phyloP scores from a whole-genome alignment of 306 rosid genomes.

The Urtica urens region DNA sequence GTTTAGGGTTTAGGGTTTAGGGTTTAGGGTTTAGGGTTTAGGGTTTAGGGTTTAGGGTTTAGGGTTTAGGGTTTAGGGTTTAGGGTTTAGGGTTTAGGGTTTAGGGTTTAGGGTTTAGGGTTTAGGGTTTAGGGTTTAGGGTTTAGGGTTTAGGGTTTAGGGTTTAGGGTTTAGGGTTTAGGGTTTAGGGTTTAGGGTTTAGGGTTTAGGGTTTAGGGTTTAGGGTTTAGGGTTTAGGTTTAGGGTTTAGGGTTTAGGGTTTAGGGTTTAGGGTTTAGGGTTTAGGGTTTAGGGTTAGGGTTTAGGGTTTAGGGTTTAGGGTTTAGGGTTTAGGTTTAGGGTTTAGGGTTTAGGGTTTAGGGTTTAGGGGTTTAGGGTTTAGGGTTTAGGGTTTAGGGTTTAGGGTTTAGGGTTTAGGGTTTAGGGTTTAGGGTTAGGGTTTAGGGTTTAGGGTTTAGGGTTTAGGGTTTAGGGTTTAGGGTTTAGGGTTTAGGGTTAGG shows the following conservation, averaged over 20 bases:
- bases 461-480: conserved; percentile 11
- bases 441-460: conserved; percentile 12
- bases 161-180: conserved; percentile 3
- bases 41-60: conserved; percentile 14
- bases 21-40: conserved; percentile 15
- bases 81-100: conserved; percentile 12
- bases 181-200: conserved; percentile 8
- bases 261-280: conserved; percentile 18
- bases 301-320: conserved; percentile 5
- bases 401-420: conserved; percentile 15
- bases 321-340: conserved; percentile 11
- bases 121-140: conserved; percentile 7
- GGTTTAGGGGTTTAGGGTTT: conserved; percentile 14
- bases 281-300: conserved; percentile 16
- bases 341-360: conserved; percentile 16
- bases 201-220: conserved; percentile 6
- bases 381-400: conserved; percentile 10
- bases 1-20: conserved; percentile 17
- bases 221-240: conserved; percentile 9
- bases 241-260: conserved; percentile 6
- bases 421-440: conserved; percentile 13
- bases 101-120: conserved; percentile 7
- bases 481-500: conserved; percentile 9
- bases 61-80: conserved; percentile 11
- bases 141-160: conserved; percentile 9